A percentile compares a stretch with the other conserved stretches of the same genome.
Conservation (phyloP, 2,329 filamentous ascomycete species). For the Bipolaris zeicola region DNA sequence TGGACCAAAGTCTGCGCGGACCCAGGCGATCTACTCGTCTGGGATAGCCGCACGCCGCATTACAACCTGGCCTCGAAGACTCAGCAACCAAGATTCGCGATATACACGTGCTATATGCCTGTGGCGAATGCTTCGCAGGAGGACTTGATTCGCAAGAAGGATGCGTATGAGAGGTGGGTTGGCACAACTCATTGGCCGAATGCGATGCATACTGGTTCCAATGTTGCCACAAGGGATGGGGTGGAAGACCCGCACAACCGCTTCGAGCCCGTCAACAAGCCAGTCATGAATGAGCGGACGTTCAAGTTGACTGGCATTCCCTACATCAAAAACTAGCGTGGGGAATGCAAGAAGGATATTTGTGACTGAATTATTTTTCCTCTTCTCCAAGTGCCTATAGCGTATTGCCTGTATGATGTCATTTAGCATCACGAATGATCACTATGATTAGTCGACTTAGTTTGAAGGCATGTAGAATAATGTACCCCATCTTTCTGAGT, state of each 20-base stretch:
- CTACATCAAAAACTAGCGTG: constrained; percentile 36
- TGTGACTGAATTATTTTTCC: not conserved
- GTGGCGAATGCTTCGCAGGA: constrained; percentile 43
- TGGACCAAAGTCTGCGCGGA: constrained; percentile 50
- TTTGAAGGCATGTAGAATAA: too few species aligned
- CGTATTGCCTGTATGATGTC: too few species aligned
- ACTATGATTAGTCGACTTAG: too few species aligned
- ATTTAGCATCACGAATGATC: too few species aligned
- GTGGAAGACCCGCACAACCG: constrained; percentile 44
- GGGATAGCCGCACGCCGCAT: constrained; percentile 49
- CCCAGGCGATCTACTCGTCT: constrained; percentile 54
- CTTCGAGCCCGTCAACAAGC: constrained; percentile 49
- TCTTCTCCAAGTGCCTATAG: too few species aligned
- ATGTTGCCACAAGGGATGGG: constrained; percentile 40
- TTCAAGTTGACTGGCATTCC: constrained; percentile 58
- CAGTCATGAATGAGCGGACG: constrained; percentile 49
- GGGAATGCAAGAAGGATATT: not conserved
- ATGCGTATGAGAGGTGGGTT: constrained; percentile 17
- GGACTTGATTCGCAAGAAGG: constrained; percentile 42
- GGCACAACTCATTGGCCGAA: constrained; percentile 47
- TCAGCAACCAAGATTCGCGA: constrained; percentile 33
- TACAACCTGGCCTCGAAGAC: constrained; percentile 42
- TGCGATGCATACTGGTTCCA: constrained; percentile 41
- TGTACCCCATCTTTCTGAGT: not conserved
- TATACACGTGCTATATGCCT: constrained; percentile 49